Base-by-base conservation (phyloP, 164 flowering plant species). In the Stephania cephalantha region DNA sequence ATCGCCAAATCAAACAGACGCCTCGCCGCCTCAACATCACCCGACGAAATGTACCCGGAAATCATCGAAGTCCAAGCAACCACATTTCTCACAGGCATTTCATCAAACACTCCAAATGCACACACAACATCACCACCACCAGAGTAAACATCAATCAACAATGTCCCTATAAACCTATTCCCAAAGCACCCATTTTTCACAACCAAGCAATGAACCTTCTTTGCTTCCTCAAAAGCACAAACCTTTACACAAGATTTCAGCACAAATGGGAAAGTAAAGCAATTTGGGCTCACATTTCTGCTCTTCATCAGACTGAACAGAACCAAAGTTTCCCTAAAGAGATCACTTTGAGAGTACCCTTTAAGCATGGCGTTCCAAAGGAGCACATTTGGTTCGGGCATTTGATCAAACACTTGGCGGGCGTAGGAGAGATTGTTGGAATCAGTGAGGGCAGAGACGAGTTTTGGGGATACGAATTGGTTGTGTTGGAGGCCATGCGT, bases 1-100 rank as follows among this genome's bases (percentile, higher is more conserved):
- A 86, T 87, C 1, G 88, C 82, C 79, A 79, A 70, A 35, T 90
- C 88, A 81, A 90, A 90, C 31, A 90, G 86, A 11, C 77, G 7
- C 65, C 87, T 82, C 0, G 97, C 93, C 68, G 78, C 79, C 9
- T 17, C 78, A 70, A 90, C 18, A 22, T 87, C 84, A 31, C 81
- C 80, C 55, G 64, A 76, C 52, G 64, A 79, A 72, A 90, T 81
- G 73, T 83, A 88, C 3, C 82, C 91, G 31, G 74, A 35, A 1
- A 92, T 81, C 80, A 92, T 87, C 1, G 89, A 70, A 71, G 97
- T 92, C 91, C 93, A 89, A 2, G 88, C 84, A 72, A 89, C 86
- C 9, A 90, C 87, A 84, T 90, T 88, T 76, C 84, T 89, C 48
- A 69, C 73, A 8, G 81, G 75, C 90, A 92, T 88, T 74, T 85